A percentile compares a stretch with the other conserved stretches of the same genome.
phyloP scores from a whole-genome alignment of 2,329 filamentous ascomycete species.

The Byssoonygena ceratinophila region DNA sequence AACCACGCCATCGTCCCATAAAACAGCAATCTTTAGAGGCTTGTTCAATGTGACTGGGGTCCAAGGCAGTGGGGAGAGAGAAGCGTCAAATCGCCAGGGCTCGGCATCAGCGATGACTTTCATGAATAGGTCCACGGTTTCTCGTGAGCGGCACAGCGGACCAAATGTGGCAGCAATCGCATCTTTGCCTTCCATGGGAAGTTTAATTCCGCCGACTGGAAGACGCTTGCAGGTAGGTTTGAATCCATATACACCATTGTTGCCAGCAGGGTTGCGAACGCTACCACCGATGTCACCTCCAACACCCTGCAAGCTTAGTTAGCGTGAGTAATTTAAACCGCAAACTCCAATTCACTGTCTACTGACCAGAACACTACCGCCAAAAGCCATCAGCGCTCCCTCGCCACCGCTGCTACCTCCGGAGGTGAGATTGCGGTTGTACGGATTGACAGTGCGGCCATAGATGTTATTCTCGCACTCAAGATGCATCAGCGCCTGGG shows the following conservation, averaged over 20 bases:
- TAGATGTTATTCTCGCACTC: slow-evolving; percentile 53
- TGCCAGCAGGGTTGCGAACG: slow-evolving; percentile 40
- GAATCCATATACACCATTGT: slow-evolving; percentile 43
- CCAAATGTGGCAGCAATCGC: slow-evolving; percentile 46
- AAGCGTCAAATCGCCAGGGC: slow-evolving; percentile 32
- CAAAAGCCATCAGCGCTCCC: slow-evolving; percentile 48
- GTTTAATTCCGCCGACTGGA: slow-evolving; percentile 39
- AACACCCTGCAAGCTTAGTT: slow-evolving; percentile 37
- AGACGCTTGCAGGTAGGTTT: slow-evolving; percentile 41
- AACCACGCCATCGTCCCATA: slow-evolving; percentile 42
- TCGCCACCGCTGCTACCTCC: slow-evolving; percentile 59
- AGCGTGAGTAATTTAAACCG: neutral
- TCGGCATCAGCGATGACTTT: slow-evolving; percentile 26
- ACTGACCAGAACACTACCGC: slow-evolving; percentile 45
- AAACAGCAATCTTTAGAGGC: slow-evolving; percentile 35
- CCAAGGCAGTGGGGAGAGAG: slow-evolving; percentile 31
- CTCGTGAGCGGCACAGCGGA: slow-evolving; percentile 48
- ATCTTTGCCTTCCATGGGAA: slow-evolving; percentile 30
- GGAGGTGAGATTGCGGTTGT: slow-evolving; percentile 48
- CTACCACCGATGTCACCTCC: slow-evolving; percentile 51
- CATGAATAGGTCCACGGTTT: slow-evolving; percentile 25
- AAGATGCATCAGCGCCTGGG: slow-evolving; percentile 45
- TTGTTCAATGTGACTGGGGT: slow-evolving; percentile 18
- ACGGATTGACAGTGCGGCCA: slow-evolving; percentile 53
- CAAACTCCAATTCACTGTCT: neutral